Base-by-base conservation (phyloP, 768 basidiomycete species). In the Crepidotus variabilis region DNA sequence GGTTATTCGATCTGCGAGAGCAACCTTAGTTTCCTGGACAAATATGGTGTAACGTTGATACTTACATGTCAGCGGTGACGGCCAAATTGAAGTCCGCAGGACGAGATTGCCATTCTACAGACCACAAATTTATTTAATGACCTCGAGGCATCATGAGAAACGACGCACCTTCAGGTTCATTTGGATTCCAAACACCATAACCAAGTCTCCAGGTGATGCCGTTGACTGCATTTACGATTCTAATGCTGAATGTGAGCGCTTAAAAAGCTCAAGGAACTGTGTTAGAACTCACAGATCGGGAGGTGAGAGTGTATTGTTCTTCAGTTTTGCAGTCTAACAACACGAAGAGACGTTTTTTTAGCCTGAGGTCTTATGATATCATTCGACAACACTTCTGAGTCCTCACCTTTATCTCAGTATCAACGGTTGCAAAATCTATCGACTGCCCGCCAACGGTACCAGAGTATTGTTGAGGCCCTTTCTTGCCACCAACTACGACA, bases 201-300 rank as follows among this genome's bases (percentile, higher is more conserved):
- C 74, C 83, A 9, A 85, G 69, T 56, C 85, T 72, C 83, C 83
- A 87, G 39, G 84, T 81, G 50, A 85, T 80, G n/a, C 84, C 83
- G 64, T 82, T 81, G 11, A 82, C 71, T 32, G 80, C 81, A 62
- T 83, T 82, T 16, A 81, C 81, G 51, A 80, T 58, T 60, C 83
- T 83, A 46, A 5, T 32, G 14, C 20, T 14, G 9, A 28, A 28
- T 3, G 28, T 28, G 8, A 28, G 28, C 28, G 4, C 16, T 28
- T 18, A 21, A 22, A 14, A 39, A 53, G n/a, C 14, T 3, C 24
- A 24, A 46, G 43, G 16, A 6, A 21, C n/a, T 9, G 11, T 20
- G 43, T 43, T 39, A 46, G 43, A 22, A 48, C 81, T 59, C 60
- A 84, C 83, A 86, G 72, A 71, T 85, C 83, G 49, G 84, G 84